Base-by-base conservation (phyloP, 1,139 yeast genomes). In the Lodderomyces oxycetoniae region DNA sequence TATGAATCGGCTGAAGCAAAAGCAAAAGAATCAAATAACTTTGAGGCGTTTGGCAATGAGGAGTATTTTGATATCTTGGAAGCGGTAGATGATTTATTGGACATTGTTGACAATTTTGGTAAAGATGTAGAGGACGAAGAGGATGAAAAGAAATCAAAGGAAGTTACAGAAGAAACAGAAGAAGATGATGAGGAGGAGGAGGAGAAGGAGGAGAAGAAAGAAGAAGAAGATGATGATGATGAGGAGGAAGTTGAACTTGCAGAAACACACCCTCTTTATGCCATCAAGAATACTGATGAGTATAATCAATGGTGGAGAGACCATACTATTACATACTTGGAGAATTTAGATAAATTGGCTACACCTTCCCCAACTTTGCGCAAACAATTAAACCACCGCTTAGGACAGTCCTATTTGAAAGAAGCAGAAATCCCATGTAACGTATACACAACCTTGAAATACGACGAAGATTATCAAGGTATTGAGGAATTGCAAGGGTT, bases 101-200 rank as follows among this genome's bases (percentile, higher is more conserved):
- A 81, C 39, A 72, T 79, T 42, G 66, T 78, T 14, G 80, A 76
- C 39, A 77, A 78, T 44, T 82, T 79, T 44, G 86, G 86, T 8
- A 64, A 63, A 30, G 34, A 34, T 3, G 68, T 67, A 20, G 63
- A 64, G 14, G 52, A 61, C 30, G 71, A 66, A 27, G 83, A 75
- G 35, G 36, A 33, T n/a, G 31, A 37, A 2, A n/a, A n/a, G n/a
- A n/a, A n/a, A n/a, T n/a, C n/a, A n/a, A 28, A 32, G 10, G 35
- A 27, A 4, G 57, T 50, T 15, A 55, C 35, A 20, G 50, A 58
- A 5, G 59, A 57, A 2, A 65, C 60, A 11, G 59, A 47, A n/a
- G 53, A 22, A 3, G 28, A 52, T 4, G 61, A 55, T 4, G 63
- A 49, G 4, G 34, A 30, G 52, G 33, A 32, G 8, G 38, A 52